These are phyloP conservation scores for Raphanus hybrid DNA, from an alignment of 441 rosid species.

Conservation along the genomic window DNA sequence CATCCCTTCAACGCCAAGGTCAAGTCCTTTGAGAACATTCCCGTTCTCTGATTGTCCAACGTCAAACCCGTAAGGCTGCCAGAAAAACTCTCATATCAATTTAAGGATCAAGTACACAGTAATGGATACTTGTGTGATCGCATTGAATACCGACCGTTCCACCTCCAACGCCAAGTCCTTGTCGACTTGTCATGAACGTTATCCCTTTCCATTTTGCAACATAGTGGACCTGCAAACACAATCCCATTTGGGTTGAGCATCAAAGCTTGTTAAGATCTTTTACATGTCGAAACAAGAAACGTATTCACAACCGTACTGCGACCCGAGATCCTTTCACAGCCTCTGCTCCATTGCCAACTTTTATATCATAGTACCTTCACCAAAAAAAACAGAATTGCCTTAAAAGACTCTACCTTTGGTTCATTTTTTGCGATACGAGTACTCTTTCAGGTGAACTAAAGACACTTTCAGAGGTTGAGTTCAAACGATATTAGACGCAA, in stretches of 20 bases:
- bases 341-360: constrained; percentile 76
- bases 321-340: constrained; percentile 94
- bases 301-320: constrained; percentile 89
- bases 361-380: constrained; percentile 87
- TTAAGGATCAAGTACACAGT: constrained; percentile 8
- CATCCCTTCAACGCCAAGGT: constrained; percentile 90
- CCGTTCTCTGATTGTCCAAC: constrained; percentile 95
- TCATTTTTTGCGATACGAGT: too few species aligned
- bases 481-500: too few species aligned
- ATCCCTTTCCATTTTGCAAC: constrained; percentile 96
- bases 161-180: constrained; percentile 93
- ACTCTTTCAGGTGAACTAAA: neutral
- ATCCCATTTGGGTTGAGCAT: constrained; percentile 10
- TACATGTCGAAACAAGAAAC: constrained; percentile 43
- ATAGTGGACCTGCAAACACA: constrained; percentile 65
- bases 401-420: constrained; percentile 6
- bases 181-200: constrained; percentile 96
- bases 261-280: neutral
- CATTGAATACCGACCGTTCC: constrained; percentile 65
- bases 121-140: neutral
- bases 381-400: constrained; percentile 5
- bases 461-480: neutral
- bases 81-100: constrained; percentile 15
- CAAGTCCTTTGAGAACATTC: constrained; percentile 86
- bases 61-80: constrained; percentile 96